Evolutionary conservation across 441 rosid species (phyloP).

Genomic region (Gossypium davidsonii): DNA sequence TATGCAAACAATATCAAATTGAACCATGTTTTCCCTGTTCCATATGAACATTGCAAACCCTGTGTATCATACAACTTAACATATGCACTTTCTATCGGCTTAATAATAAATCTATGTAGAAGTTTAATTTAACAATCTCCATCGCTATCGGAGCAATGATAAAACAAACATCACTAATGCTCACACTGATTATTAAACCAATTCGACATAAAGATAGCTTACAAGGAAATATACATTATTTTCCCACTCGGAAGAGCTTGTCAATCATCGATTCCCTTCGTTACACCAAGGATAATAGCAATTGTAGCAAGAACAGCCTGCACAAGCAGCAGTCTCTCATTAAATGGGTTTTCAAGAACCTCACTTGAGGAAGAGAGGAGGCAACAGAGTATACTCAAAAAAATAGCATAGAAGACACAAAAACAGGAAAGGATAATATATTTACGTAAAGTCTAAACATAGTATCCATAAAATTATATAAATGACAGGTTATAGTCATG

Average conservation of each 20-base stretch:
- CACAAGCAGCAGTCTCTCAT: background rate
- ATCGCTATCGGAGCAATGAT: background rate
- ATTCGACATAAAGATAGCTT: background rate
- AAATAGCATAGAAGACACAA: too few relatives aligned
- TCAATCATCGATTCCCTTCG: slow-evolving; percentile 50
- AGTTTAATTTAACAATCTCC: background rate
- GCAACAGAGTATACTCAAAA: too few relatives aligned
- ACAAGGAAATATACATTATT: slow-evolving; percentile 2
- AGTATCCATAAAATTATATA: background rate
- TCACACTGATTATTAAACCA: background rate
- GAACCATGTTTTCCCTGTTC: background rate
- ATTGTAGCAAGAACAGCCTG: slow-evolving; percentile 81
- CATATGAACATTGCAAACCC: background rate
- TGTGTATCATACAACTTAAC: background rate
- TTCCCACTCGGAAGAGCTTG: background rate
- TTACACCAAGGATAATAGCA: slow-evolving; percentile 59
- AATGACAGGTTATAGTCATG: background rate
- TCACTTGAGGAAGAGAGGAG: background rate
- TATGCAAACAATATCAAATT: background rate
- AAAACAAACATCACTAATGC: background rate
- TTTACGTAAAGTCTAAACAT: too few relatives aligned
- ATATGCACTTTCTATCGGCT: background rate
- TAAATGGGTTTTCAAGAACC: background rate
- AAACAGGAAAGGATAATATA: too few relatives aligned
- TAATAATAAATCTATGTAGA: background rate